Percentiles rank a stretch among this genome's conserved stretches.
Conservation (phyloP, 345 rosid species). For the Euclidium syriacum region DNA sequence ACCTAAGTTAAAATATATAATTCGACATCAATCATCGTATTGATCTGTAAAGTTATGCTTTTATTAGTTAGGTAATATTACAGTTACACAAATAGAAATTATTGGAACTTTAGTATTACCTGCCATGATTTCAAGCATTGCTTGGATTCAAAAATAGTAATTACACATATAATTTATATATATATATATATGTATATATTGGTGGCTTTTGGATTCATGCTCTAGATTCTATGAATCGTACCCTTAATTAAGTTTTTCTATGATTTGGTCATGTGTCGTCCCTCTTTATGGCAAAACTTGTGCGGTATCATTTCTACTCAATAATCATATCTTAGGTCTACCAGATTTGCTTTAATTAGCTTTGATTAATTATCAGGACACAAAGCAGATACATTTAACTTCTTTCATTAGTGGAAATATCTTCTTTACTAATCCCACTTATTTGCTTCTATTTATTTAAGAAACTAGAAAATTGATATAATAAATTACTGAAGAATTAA, state of each 20-base stretch:
- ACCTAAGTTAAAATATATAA: too few species aligned
- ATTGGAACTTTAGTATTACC: slow-evolving; percentile 17
- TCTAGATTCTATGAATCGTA: slow-evolving; percentile 9
- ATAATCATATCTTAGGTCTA: slow-evolving; percentile 11
- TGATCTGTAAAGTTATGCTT: neutral
- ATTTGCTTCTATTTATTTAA: too few species aligned
- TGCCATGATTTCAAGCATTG: slow-evolving; percentile 18
- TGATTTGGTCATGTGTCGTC: neutral
- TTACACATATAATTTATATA: neutral
- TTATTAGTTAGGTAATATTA: slow-evolving; percentile 18
- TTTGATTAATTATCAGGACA: neutral
- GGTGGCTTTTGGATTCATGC: neutral
- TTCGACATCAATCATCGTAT: neutral
- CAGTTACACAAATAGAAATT: slow-evolving; percentile 17
- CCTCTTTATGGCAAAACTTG: slow-evolving; percentile 23
- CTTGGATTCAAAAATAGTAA: slow-evolving; percentile 5
- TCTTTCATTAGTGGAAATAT: neutral
- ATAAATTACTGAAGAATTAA: neutral
- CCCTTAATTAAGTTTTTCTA: neutral
- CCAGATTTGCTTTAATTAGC: slow-evolving; percentile 2
- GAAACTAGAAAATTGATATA: too few species aligned
- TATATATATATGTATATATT: neutral
- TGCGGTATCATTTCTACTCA: neutral
- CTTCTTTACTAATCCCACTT: too few species aligned
- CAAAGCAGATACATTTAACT: neutral